phyloP scores from a whole-genome alignment of 352 stramenopile species.

The Globisporangium paroecandrum region DNA sequence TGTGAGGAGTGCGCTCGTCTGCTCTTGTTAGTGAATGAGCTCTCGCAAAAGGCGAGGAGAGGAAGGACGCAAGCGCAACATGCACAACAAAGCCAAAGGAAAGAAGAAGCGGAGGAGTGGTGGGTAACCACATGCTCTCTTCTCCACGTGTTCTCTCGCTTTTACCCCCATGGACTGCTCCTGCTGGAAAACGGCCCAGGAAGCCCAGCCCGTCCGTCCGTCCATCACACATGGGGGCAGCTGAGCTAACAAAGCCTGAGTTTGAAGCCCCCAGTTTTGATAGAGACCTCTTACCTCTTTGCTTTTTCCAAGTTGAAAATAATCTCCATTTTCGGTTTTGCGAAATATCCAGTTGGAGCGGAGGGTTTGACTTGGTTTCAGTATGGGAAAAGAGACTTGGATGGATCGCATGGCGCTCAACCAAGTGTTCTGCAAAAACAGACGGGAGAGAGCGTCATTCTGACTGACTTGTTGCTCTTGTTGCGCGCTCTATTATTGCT shows the following conservation, averaged over 20 bases:
- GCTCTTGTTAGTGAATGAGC: slow-evolving; percentile 16
- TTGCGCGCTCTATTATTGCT: neutral
- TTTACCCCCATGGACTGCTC: neutral
- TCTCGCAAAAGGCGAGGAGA: neutral
- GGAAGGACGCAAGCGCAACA: neutral
- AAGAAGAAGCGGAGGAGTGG: neutral
- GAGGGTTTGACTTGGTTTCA: neutral
- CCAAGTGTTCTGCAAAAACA: slow-evolving; percentile 13
- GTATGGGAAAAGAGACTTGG: neutral
- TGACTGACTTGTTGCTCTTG: neutral
- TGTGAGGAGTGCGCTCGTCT: slow-evolving; percentile 10
- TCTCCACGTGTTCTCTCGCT: slow-evolving; percentile 2
- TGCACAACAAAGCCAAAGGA: neutral
- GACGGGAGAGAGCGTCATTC: slow-evolving; percentile 11
- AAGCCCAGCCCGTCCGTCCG: no score
- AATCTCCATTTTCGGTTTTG: neutral
- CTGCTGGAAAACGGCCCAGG: no score
- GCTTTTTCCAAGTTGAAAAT: neutral
- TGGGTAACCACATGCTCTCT: neutral
- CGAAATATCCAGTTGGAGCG: neutral
- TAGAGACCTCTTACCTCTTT: neutral
- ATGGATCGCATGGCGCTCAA: neutral
- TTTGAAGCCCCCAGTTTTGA: neutral
- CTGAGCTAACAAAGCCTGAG: slow-evolving; percentile 4
- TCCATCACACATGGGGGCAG: neutral